A percentile compares a stretch with the other conserved stretches of the same genome.
phyloP scores from a whole-genome alignment of 495 filamentous ascomycete species.

The Melanomma pulvis-pyrius region DNA sequence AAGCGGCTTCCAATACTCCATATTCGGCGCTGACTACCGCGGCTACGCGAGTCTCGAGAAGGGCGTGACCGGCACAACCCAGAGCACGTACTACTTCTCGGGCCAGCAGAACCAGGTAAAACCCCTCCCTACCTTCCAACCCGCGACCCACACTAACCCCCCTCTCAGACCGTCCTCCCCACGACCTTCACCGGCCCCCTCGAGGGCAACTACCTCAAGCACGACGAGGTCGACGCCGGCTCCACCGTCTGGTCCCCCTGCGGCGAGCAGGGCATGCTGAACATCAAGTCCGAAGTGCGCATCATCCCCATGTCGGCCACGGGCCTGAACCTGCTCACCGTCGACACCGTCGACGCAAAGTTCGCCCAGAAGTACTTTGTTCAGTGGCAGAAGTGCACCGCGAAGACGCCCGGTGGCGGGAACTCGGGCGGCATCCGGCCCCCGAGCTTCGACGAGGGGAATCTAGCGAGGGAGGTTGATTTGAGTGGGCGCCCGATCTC shows the following conservation, averaged over 20 bases:
- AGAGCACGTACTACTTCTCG: conserved; percentile 35
- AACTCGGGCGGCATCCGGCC: neutral
- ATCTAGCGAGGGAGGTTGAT: conserved; percentile 7
- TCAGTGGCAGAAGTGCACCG: conserved; percentile 29
- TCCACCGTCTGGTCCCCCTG: conserved; percentile 27
- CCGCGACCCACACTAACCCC: conserved; percentile 20
- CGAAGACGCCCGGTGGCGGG: neutral
- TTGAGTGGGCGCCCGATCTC: neutral
- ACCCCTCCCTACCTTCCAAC: conserved; percentile 13
- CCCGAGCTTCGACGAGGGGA: neutral
- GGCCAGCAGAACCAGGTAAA: conserved; percentile 31
- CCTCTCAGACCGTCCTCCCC: conserved; percentile 21
- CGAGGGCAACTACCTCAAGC: conserved; percentile 33
- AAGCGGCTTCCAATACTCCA: conserved; percentile 22
- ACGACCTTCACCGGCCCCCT: conserved; percentile 27
- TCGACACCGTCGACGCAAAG: conserved; percentile 33
- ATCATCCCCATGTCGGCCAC: conserved; percentile 19
- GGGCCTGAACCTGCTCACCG: conserved; percentile 32
- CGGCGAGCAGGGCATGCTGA: conserved; percentile 34
- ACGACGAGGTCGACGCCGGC: conserved; percentile 31
- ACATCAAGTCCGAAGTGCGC: conserved; percentile 36
- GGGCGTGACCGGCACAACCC: conserved; percentile 15
- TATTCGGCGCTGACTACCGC: conserved; percentile 28
- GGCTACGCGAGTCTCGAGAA: conserved; percentile 30
- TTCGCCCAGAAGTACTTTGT: conserved; percentile 33